Conservation (phyloP, 106 monocot genomes). For the Dioscorea dumetorum region DNA sequence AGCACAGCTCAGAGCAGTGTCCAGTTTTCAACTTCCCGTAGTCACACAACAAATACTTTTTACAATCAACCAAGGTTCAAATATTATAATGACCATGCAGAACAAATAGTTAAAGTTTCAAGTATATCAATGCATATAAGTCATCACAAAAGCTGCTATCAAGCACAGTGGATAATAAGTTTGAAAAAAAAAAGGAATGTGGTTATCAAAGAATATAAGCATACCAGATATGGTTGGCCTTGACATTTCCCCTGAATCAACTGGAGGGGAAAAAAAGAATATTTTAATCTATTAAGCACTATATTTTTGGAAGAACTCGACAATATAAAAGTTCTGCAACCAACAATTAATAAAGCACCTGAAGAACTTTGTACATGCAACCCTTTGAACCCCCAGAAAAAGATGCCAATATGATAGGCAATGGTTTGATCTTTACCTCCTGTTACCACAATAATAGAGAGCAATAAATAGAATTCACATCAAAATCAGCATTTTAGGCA, state of each 20-base stretch:
- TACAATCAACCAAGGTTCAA: too few relatives aligned
- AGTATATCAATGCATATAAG: too few relatives aligned
- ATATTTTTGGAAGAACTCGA: neutral
- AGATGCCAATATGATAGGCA: constrained; percentile 61
- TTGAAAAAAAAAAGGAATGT: neutral
- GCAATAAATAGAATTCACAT: neutral
- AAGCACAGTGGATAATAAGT: neutral
- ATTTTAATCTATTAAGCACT: constrained; percentile 2
- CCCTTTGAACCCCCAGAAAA: constrained; percentile 87
- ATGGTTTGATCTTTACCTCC: constrained; percentile 53
- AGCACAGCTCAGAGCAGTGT: too few relatives aligned
- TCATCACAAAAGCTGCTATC: too few relatives aligned
- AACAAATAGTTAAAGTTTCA: too few relatives aligned
- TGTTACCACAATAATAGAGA: constrained; percentile 14
- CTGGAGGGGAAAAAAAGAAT: constrained; percentile 20
- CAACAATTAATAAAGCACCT: constrained; percentile 32
- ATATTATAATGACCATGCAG: too few relatives aligned
- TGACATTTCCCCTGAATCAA: constrained; percentile 74
- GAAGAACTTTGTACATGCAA: constrained; percentile 86
- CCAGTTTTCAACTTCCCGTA: too few relatives aligned
- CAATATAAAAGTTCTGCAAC: neutral
- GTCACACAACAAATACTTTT: too few relatives aligned
- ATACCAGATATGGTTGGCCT: constrained; percentile 46
- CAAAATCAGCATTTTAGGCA: neutral
- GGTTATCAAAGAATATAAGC: neutral